phyloP scores from a whole-genome alignment of 164 flowering plant species.

The Vitis cinerea region DNA sequence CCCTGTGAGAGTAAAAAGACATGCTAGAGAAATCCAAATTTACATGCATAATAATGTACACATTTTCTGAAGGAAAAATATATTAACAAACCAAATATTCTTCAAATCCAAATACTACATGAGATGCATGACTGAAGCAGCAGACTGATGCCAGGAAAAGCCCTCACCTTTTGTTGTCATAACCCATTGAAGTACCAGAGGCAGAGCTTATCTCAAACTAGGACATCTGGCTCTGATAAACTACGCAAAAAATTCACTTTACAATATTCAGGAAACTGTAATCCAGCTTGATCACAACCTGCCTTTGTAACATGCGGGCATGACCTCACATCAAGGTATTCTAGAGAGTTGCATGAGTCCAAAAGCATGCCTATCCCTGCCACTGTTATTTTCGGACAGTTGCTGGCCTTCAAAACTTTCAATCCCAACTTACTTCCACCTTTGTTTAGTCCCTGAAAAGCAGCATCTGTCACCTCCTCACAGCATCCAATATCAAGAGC shows the following conservation, averaged over 20 bases:
- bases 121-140: too few species aligned
- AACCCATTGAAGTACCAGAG: too few species aligned
- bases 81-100: too few species aligned
- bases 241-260: conserved; percentile 72
- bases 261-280: conserved; percentile 68
- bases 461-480: conserved; percentile 78
- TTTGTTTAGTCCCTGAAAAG: conserved; percentile 49
- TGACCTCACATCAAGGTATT: conserved; percentile 84
- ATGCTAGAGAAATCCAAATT: too few species aligned
- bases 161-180: too few species aligned
- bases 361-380: conserved; percentile 52
- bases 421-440: conserved; percentile 36
- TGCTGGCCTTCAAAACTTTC: conserved; percentile 67
- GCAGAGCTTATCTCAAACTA: conserved; percentile 14
- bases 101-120: too few species aligned
- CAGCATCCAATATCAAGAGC: conserved; percentile 83
- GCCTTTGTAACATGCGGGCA: conserved; percentile 68
- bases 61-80: too few species aligned
- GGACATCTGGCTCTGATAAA: conserved; percentile 50
- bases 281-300: conserved; percentile 72
- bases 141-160: too few species aligned
- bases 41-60: too few species aligned
- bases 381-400: conserved; percentile 81
- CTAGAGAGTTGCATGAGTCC: conserved; percentile 55
- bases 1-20: too few species aligned